phyloP scores from a whole-genome alignment of 116 monocot species.

The Phalaenopsis hybrid region DNA sequence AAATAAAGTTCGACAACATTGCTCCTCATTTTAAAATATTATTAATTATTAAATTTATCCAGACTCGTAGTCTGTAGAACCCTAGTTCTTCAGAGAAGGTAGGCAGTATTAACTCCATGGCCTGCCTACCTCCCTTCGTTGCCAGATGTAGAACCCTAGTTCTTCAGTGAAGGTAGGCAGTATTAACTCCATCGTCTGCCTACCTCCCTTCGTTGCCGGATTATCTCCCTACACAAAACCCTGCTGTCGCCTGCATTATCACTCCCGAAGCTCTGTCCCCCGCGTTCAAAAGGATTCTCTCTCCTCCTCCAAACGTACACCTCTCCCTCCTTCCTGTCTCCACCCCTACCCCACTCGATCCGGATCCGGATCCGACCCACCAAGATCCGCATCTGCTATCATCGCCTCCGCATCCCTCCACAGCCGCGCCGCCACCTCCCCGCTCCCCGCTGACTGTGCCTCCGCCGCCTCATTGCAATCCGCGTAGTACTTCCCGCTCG shows the following conservation, averaged over 20 bases:
- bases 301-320: not conserved
- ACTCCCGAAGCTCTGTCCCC: not conserved
- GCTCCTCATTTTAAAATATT: too few relatives aligned
- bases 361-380: not conserved
- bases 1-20: too few relatives aligned
- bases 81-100: not conserved
- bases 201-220: not conserved
- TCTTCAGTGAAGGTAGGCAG: not conserved
- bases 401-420: conserved; percentile 51
- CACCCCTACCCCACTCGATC: not conserved
- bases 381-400: not conserved
- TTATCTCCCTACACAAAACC: not conserved
- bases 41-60: too few relatives aligned
- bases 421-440: conserved; percentile 41
- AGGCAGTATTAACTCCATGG: conserved; percentile 2
- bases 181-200: not conserved
- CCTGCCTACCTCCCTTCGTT: not conserved
- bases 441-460: conserved; percentile 26
- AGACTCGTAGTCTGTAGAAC: too few relatives aligned
- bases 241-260: not conserved
- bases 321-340: not conserved
- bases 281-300: not conserved
- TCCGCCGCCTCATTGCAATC: conserved; percentile 78
- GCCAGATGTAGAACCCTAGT: not conserved
- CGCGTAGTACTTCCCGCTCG: conserved; percentile 60